Evolutionary conservation across 768 basidiomycete genomes (phyloP).

Genomic region (Lentinula lateritia): DNA sequence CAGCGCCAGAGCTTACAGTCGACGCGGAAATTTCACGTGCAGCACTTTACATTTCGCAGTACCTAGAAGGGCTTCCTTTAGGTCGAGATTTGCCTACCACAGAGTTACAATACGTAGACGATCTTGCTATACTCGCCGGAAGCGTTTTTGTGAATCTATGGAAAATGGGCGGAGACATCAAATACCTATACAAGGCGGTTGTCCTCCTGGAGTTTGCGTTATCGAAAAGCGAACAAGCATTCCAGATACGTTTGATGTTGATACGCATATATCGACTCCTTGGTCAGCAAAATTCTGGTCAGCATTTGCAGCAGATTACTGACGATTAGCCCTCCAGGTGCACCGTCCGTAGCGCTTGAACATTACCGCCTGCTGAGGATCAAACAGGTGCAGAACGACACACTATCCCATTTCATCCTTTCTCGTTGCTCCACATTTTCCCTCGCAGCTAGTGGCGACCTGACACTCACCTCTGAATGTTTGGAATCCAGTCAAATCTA

Average conservation of each 20-base stretch:
- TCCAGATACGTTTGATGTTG: slow-evolving; percentile 69
- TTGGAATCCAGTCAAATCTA: slow-evolving; percentile 80
- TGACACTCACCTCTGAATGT: slow-evolving; percentile 72
- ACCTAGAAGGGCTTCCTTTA: slow-evolving; percentile 61
- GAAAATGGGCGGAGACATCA: slow-evolving; percentile 47
- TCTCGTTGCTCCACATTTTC: slow-evolving; percentile 78
- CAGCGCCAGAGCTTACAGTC: slow-evolving; percentile 41
- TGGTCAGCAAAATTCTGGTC: slow-evolving; percentile 35
- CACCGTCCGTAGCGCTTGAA: slow-evolving; percentile 64
- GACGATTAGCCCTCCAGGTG: slow-evolving; percentile 41
- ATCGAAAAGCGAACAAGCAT: slow-evolving; percentile 71
- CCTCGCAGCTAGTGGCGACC: slow-evolving; percentile 66
- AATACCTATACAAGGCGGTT: slow-evolving; percentile 58
- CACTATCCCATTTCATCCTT: slow-evolving; percentile 78
- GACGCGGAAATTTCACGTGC: slow-evolving; percentile 54
- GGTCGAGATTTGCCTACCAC: slow-evolving; percentile 63
- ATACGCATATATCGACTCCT: slow-evolving; percentile 80
- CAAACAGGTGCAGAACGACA: slow-evolving; percentile 87
- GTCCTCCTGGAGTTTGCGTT: slow-evolving; percentile 69
- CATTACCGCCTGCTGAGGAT: slow-evolving; percentile 76
- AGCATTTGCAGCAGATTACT: background rate
- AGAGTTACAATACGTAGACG: slow-evolving; percentile 86
- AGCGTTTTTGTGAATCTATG: slow-evolving; percentile 64
- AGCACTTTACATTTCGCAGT: slow-evolving; percentile 49
- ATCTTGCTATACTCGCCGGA: slow-evolving; percentile 70